Evolutionary conservation across 768 basidiomycete genomes (phyloP).

Genomic region (Collybia mongolica): DNA sequence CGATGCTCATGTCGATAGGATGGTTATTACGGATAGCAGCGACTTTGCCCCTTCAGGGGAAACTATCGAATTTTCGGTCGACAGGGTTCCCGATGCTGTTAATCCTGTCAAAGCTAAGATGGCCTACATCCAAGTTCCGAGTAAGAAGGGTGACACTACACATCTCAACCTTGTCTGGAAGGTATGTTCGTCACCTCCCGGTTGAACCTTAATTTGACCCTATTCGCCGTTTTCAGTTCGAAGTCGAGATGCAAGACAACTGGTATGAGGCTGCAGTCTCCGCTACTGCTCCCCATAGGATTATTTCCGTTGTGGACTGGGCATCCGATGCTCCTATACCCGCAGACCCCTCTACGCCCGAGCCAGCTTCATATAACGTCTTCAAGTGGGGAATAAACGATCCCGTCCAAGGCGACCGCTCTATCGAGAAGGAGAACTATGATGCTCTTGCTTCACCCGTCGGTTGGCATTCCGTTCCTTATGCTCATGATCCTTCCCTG

Average conservation of each 20-base stretch:
- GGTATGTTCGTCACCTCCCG: conserved; percentile 32
- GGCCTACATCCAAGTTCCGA: conserved; percentile 82
- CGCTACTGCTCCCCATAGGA: conserved; percentile 67
- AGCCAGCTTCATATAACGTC: conserved; percentile 61
- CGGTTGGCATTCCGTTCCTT: conserved; percentile 91
- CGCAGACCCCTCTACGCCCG: conserved; percentile 26
- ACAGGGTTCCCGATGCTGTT: conserved; percentile 73
- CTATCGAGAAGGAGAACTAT: conserved; percentile 59
- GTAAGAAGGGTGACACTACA: conserved; percentile 51
- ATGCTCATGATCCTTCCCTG: conserved; percentile 60
- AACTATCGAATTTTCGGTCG: conserved; percentile 38
- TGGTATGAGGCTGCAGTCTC: conserved; percentile 94
- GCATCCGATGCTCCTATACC: conserved; percentile 73
- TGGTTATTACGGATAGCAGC: conserved; percentile 39
- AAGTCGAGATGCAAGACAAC: conserved; percentile 92
- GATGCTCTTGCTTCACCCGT: conserved; percentile 80
- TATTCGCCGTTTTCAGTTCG: conserved; percentile 48
- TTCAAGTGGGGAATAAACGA: conserved; percentile 87
- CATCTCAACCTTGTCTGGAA: conserved; percentile 82
- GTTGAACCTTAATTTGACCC: not conserved
- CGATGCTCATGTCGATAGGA: conserved; percentile 47
- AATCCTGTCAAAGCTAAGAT: conserved; percentile 79
- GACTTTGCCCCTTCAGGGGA: conserved; percentile 47
- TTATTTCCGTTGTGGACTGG: conserved; percentile 94
- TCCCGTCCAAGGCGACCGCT: conserved; percentile 66